Conservation (phyloP, 345 rosid species). For the Salix viminalis region DNA sequence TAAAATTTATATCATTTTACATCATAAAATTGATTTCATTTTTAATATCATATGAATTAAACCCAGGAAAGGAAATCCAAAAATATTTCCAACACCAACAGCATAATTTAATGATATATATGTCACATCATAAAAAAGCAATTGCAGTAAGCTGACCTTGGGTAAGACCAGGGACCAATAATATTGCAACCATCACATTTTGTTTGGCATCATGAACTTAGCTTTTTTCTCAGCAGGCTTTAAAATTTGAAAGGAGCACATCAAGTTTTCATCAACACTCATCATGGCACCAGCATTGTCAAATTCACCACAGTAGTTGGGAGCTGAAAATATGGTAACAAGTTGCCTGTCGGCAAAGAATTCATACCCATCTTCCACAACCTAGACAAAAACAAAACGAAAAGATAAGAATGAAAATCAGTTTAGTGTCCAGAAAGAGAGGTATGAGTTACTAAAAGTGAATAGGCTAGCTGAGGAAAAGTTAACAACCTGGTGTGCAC, state of each 20-base stretch:
- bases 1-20: too few relatives aligned
- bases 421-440: constrained; percentile 6
- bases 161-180: background rate
- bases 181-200: constrained; percentile 42
- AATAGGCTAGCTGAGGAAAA: background rate
- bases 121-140: background rate
- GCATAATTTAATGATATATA: background rate
- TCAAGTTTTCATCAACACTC: constrained; percentile 79
- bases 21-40: too few relatives aligned
- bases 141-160: constrained; percentile 29
- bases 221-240: constrained; percentile 66
- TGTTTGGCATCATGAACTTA: constrained; percentile 42
- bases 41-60: background rate
- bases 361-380: constrained; percentile 97
- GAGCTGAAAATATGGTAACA: constrained; percentile 92
- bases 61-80: background rate
- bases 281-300: constrained; percentile 99
- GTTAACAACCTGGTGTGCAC: constrained; percentile 77
- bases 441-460: background rate
- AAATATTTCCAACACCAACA: background rate
- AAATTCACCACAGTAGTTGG: constrained; percentile 95
- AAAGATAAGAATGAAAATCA: background rate
- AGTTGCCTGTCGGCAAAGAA: constrained; percentile 93
- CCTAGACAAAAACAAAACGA: constrained; percentile 35
- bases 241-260: constrained; percentile 95